These are phyloP conservation scores for Lactifluus echinatus DNA, from an alignment of 768 basidiomycete species.

Conservation along the genomic window DNA sequence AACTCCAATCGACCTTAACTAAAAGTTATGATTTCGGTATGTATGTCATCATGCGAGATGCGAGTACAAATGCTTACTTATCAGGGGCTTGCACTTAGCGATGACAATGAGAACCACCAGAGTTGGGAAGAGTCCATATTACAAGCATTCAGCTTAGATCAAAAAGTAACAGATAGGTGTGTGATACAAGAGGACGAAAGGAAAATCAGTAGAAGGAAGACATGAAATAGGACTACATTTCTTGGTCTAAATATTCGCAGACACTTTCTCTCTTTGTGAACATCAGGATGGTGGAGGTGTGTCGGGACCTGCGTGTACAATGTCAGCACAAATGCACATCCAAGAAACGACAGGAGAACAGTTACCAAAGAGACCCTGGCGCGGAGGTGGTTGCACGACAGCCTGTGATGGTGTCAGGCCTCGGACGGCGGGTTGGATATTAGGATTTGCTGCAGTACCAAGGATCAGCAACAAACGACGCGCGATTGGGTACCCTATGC, in stretches of 20 bases:
- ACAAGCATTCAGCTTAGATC: background rate
- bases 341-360: background rate
- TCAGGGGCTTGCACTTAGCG: background rate
- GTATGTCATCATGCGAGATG: too few species aligned
- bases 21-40: too few species aligned
- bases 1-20: background rate
- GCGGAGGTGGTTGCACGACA: conserved; percentile 33
- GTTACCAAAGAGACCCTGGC: conserved; percentile 62
- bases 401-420: conserved; percentile 31
- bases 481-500: background rate
- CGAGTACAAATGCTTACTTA: background rate
- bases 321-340: background rate
- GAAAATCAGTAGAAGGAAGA: background rate
- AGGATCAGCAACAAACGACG: background rate
- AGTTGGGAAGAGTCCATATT: background rate
- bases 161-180: background rate
- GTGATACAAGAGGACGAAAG: background rate
- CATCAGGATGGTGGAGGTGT: conserved; percentile 26
- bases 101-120: background rate
- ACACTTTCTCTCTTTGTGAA: background rate
- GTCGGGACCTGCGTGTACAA: conserved; percentile 23
- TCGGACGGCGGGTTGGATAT: conserved; percentile 42
- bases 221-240: background rate
- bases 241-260: background rate
- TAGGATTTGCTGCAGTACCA: conserved; percentile 49